These are phyloP conservation scores for Solanum habrochaites DNA, from an alignment of 257 asterid genomes.

Conservation along the genomic window DNA sequence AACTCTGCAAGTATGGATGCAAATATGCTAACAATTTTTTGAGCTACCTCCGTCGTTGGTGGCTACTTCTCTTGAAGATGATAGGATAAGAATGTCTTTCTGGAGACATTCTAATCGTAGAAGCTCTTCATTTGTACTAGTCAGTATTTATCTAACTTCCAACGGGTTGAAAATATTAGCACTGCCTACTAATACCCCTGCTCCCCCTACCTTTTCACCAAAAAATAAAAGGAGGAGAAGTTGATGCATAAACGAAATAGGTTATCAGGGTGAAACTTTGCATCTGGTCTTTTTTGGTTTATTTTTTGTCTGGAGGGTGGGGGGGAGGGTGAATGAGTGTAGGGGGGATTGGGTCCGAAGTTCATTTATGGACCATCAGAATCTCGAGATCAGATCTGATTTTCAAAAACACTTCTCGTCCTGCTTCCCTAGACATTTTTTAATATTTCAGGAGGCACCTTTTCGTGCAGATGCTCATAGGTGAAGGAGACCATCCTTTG, in stretches of 20 bases:
- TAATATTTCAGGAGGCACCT: neutral
- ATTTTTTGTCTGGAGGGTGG: neutral
- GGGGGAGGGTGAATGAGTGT: neutral
- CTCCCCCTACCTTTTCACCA: neutral
- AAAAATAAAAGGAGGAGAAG: neutral
- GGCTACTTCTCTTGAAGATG: neutral
- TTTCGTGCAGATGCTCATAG: neutral
- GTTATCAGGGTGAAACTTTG: neutral
- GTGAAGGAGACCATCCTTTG: neutral
- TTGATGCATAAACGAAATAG: neutral
- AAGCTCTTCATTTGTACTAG: neutral
- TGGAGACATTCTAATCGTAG: neutral
- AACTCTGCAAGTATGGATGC: neutral
- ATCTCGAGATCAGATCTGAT: neutral
- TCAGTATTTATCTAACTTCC: neutral
- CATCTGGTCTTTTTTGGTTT: neutral
- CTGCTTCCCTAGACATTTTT: neutral
- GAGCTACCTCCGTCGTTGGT: neutral
- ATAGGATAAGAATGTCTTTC: neutral
- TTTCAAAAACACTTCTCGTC: neutral
- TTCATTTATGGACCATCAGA: neutral
- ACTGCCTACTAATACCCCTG: neutral
- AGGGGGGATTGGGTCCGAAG: neutral
- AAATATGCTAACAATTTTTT: neutral
- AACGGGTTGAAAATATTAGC: neutral